Base-by-base conservation (phyloP, 2,329 filamentous ascomycete genomes). In the Scleromitrula shiraiana region DNA sequence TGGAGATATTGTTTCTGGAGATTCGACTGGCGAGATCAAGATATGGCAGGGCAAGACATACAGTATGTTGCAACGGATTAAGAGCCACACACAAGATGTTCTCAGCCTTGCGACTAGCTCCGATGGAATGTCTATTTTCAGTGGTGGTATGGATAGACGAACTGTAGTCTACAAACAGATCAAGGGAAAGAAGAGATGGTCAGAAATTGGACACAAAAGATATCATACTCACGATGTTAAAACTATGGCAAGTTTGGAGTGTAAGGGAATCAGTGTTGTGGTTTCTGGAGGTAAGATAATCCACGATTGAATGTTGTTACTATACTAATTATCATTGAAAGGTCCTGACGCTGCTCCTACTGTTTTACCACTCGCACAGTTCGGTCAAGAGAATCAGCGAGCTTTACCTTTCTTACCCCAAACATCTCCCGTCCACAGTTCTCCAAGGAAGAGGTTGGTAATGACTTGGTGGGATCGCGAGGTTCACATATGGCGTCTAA, bases 151-250 rank as follows among this genome's bases (percentile, higher is more conserved):
- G 73, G 93, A 98, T 64, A 82, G 88, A 56, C 79, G 85, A 54
- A 94, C 93, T 2, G 84, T 89, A 5, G 72, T 91, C 38, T 95
- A 94, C 69, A 85, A 82, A 64, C 80, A 82, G 56, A 74, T 75
- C 40, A 75, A 76, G 38, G 72, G 78, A 19, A 75, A 75, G 50
- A 72, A 75, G 45, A 78, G 83, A 62, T 98, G 93, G 93, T 78
- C 78, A 50, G 91, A 93, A 65, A 75, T 88, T n/a, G 85, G 81
- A 66, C 88, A 95, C 62, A 78, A 87, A 56, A 77, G 88, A 62
- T 90, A 91, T 62, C 93, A 98, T 63, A 80, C 84, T 38, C 90
- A 97, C 65, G 93, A 98, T 69, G 89, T 97, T 60, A 97, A 97
- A 70, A 80, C 88, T 1, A 87, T 97, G 80, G 86, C 89, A 27